A percentile compares a stretch with the other conserved stretches of the same genome.
phyloP scores from a whole-genome alignment of 495 filamentous ascomycete species.

The Darksidea phi region DNA sequence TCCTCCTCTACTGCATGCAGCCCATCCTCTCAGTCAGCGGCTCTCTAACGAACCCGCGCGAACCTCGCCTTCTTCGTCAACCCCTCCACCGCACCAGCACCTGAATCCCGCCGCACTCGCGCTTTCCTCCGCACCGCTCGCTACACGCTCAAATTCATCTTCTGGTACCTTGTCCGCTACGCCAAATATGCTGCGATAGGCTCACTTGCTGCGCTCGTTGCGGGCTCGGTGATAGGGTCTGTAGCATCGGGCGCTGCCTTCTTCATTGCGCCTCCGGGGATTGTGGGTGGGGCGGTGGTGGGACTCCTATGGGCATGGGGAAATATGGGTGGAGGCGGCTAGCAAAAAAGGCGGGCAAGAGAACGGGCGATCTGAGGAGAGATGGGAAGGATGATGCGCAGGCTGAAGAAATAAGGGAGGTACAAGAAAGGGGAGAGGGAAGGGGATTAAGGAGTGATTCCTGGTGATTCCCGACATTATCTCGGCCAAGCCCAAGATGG shows the following conservation, averaged over 20 bases:
- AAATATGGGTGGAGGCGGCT: constrained; percentile 35
- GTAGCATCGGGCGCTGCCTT: constrained; percentile 40
- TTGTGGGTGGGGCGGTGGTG: constrained; percentile 36
- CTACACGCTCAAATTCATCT: constrained; percentile 42
- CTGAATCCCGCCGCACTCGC: constrained; percentile 40
- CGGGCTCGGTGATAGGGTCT: constrained; percentile 38
- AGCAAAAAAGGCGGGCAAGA: constrained; percentile 25
- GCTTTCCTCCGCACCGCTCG: constrained; percentile 42
- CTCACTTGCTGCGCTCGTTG: constrained; percentile 36
- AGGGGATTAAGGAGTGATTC: constrained; percentile 20
- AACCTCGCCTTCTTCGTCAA: constrained; percentile 11
- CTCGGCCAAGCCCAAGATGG: too few species aligned
- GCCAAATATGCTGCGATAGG: constrained; percentile 45
- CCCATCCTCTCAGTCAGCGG: neutral
- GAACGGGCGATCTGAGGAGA: constrained; percentile 20
- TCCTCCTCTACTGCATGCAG: too few species aligned
- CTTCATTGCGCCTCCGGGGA: constrained; percentile 42
- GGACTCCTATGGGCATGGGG: constrained; percentile 35
- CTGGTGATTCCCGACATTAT: too few species aligned
- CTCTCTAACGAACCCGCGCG: constrained; percentile 6
- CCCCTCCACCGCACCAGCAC: constrained; percentile 24
- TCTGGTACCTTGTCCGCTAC: constrained; percentile 46
- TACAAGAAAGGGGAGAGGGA: constrained; percentile 3
- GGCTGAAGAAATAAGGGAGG: constrained; percentile 13
- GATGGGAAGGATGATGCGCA: constrained; percentile 34